phyloP scores from a whole-genome alignment of 2,329 filamentous ascomycete genomes.

The Lachnellula hyalina region DNA sequence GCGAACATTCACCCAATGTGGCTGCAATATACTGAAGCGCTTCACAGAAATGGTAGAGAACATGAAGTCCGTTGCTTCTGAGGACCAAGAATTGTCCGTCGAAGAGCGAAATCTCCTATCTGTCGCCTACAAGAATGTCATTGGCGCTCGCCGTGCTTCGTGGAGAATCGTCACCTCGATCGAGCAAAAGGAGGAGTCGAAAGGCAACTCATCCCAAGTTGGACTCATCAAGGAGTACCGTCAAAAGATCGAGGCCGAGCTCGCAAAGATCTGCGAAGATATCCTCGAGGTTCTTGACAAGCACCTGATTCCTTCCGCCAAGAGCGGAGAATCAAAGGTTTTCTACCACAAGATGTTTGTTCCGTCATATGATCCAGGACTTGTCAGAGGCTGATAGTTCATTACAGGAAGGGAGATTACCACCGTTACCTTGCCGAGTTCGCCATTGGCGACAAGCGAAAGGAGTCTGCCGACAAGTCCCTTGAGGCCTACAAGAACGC shows the following conservation, averaged over 20 bases:
- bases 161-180: slow-evolving; percentile 99
- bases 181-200: slow-evolving; percentile 99
- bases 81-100: slow-evolving; percentile 73
- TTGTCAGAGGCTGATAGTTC: slow-evolving; percentile 13
- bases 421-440: slow-evolving; percentile 95
- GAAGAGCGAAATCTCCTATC: slow-evolving; percentile 98
- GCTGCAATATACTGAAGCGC: too few relatives aligned
- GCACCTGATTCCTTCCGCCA: slow-evolving; percentile 89
- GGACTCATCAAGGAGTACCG: slow-evolving; percentile 93
- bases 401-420: slow-evolving; percentile 86
- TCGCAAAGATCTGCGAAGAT: slow-evolving; percentile 97
- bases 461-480: slow-evolving; percentile 78
- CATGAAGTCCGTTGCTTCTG: slow-evolving; percentile 95
- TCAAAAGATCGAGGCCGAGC: slow-evolving; percentile 95
- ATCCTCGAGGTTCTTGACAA: slow-evolving; percentile 92
- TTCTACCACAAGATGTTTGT: slow-evolving; percentile 99
- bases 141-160: slow-evolving; percentile 94
- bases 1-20: slow-evolving; percentile 1
- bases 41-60: slow-evolving; percentile 85
- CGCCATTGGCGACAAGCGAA: slow-evolving; percentile 86
- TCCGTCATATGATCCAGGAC: slow-evolving; percentile 1
- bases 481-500: slow-evolving; percentile 99
- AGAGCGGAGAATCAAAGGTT: slow-evolving; percentile 97
- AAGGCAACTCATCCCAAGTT: slow-evolving; percentile 94
- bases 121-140: slow-evolving; percentile 99